Evolutionary conservation across 1,139 yeast species (phyloP).

Genomic region (Nakaseomyces bracarensis): DNA sequence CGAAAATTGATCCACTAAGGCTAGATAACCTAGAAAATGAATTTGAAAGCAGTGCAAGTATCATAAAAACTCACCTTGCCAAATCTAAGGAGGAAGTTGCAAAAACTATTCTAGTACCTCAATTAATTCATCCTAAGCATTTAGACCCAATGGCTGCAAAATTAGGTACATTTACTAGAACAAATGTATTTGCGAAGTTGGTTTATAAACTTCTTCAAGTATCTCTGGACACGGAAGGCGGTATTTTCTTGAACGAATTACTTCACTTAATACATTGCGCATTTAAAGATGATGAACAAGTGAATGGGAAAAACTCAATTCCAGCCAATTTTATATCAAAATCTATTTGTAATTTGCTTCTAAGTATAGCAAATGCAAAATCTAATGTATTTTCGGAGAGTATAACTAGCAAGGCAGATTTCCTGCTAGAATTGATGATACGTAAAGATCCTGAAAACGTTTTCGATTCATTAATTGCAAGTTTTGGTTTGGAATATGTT

Average conservation of each 20-base stretch:
- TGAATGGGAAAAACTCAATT: slow-evolving; percentile 36
- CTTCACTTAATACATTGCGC: slow-evolving; percentile 63
- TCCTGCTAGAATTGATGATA: slow-evolving; percentile 43
- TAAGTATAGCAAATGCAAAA: slow-evolving; percentile 43
- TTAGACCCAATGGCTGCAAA: slow-evolving; percentile 29
- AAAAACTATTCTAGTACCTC: slow-evolving; percentile 42
- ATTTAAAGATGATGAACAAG: slow-evolving; percentile 44
- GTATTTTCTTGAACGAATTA: slow-evolving; percentile 48
- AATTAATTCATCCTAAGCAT: slow-evolving; percentile 29
- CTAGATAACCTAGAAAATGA: slow-evolving; percentile 32
- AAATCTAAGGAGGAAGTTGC: slow-evolving; percentile 34
- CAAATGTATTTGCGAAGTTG: slow-evolving; percentile 46
- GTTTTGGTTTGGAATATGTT: slow-evolving; percentile 52
- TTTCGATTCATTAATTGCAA: slow-evolving; percentile 42
- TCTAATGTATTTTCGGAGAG: slow-evolving; percentile 37
- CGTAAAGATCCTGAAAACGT: slow-evolving; percentile 40
- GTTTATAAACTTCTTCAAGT: slow-evolving; percentile 48
- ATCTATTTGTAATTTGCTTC: slow-evolving; percentile 49
- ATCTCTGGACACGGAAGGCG: slow-evolving; percentile 44
- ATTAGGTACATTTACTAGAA: slow-evolving; percentile 47
- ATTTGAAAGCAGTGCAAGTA: slow-evolving; percentile 38
- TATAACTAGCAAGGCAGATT: slow-evolving; percentile 47
- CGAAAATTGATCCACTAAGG: slow-evolving; percentile 35
- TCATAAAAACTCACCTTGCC: slow-evolving; percentile 33
- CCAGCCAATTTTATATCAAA: slow-evolving; percentile 43